phyloP scores from a whole-genome alignment of 257 asterid species.

The Solanum paucissectum region DNA sequence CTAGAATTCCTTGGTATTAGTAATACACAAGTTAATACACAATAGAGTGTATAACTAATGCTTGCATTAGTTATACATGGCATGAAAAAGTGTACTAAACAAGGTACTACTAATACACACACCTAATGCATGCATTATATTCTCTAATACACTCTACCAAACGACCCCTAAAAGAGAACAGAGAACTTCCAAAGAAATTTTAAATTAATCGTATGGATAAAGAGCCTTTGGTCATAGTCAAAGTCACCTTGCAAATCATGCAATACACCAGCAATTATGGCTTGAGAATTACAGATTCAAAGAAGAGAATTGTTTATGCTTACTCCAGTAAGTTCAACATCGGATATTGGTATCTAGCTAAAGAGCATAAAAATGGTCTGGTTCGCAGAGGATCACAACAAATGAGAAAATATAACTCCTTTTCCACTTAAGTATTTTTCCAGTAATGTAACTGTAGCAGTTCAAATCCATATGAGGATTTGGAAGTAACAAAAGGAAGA shows the following conservation, averaged over 20 bases:
- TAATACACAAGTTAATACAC: too few species aligned
- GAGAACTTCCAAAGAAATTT: neutral
- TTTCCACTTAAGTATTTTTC: neutral
- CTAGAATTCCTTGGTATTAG: too few species aligned
- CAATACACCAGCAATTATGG: neutral
- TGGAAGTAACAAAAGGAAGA: neutral
- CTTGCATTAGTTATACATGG: too few species aligned
- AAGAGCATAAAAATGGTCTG: neutral
- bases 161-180: neutral
- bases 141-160: too few species aligned
- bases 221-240: neutral
- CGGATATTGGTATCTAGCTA: neutral
- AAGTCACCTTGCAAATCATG: neutral
- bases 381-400: neutral
- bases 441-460: neutral
- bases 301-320: neutral
- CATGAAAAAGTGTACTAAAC: too few species aligned
- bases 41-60: too few species aligned
- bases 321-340: neutral
- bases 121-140: too few species aligned
- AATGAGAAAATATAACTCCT: neutral
- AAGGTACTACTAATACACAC: too few species aligned
- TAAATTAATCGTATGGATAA: neutral
- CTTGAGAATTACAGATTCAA: neutral
- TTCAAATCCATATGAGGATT: neutral